phyloP scores from a whole-genome alignment of 139 green algal genomes.

The Dunaliella sp. region DNA sequence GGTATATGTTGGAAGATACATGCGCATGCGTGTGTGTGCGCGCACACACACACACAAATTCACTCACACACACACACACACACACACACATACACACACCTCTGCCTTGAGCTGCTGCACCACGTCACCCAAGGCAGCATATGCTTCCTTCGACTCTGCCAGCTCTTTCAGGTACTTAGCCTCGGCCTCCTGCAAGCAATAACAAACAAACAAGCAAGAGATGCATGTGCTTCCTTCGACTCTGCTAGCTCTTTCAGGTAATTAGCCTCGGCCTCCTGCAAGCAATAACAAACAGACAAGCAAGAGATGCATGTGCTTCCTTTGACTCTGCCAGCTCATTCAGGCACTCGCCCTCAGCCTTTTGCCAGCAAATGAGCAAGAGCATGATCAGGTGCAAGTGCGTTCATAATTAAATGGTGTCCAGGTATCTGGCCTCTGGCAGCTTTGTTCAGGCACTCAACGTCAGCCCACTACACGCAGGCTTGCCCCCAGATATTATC shows the following conservation, averaged over 20 bases:
- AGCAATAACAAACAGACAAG: too few species aligned
- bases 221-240: background rate
- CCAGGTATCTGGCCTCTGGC: too few species aligned
- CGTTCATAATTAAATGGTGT: too few species aligned
- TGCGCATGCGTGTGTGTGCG: too few species aligned
- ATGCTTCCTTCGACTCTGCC: background rate
- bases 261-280: background rate
- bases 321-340: background rate
- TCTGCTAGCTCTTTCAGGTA: background rate
- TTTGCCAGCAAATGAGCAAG: too few species aligned
- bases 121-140: background rate
- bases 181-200: background rate
- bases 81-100: background rate
- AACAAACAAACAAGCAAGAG: too few species aligned
- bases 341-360: background rate
- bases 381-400: too few species aligned
- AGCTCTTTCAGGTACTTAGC: background rate
- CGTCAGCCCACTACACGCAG: too few species aligned
- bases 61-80: background rate
- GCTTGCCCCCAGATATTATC: too few species aligned
- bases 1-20: too few species aligned
- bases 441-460: too few species aligned
- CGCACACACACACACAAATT: background rate
- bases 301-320: background rate
- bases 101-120: background rate